Percentiles rank a stretch among this genome's conserved stretches.
Conservation (phyloP, 202 grass and related monocot genomes). For the Panicum hallii region DNA sequence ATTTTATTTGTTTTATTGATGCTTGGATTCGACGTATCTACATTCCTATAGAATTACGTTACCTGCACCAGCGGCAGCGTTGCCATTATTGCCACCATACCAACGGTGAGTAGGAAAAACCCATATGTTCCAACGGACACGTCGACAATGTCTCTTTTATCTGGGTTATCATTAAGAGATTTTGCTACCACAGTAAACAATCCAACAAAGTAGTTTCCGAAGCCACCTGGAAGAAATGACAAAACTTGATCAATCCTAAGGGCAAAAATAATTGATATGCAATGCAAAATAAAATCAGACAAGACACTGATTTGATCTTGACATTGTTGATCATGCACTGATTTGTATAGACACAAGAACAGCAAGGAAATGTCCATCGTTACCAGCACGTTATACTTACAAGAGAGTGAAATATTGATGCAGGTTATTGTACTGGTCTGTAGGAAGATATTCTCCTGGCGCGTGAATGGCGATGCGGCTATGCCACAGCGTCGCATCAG, state of each 20-base stretch:
- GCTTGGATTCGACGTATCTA: background rate
- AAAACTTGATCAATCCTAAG: background rate
- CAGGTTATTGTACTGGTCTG: constrained; percentile 56
- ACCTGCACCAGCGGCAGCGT: constrained; percentile 60
- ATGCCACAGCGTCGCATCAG: constrained; percentile 23
- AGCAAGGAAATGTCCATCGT: background rate
- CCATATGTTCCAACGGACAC: constrained; percentile 47
- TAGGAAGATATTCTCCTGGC: constrained; percentile 75
- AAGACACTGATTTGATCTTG: background rate
- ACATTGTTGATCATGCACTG: background rate
- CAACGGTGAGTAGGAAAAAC: constrained; percentile 47
- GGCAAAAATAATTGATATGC: too few relatives aligned
- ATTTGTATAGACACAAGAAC: background rate
- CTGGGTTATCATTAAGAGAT: constrained; percentile 36
- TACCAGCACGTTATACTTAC: constrained; percentile 26
- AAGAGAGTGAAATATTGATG: constrained; percentile 38
- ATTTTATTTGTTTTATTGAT: background rate
- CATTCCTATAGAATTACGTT: background rate
- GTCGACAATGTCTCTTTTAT: constrained; percentile 49
- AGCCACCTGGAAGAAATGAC: constrained; percentile 52
- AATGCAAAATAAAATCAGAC: too few relatives aligned
- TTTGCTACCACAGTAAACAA: constrained; percentile 61
- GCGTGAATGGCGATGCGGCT: constrained; percentile 44
- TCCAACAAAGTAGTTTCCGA: constrained; percentile 59
- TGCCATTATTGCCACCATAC: constrained; percentile 48